Evolutionary conservation across 2,329 filamentous ascomycete genomes (phyloP).

Genomic region (Alternaria panax): DNA sequence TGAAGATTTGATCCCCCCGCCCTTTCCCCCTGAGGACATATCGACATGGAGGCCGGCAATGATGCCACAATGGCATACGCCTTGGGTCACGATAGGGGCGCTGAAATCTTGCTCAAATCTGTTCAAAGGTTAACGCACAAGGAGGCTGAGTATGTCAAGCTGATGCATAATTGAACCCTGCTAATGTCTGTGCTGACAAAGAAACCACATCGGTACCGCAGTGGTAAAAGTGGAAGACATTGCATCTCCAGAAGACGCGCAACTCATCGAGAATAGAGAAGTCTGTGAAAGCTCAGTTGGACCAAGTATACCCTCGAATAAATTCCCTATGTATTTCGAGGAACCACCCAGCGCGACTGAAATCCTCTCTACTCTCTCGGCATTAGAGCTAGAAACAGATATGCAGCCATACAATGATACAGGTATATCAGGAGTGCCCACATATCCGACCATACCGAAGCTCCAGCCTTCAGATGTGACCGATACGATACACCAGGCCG

Average conservation of each 20-base stretch:
- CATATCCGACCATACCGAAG: not conserved
- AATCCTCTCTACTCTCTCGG: not conserved
- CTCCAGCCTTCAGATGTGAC: not conserved
- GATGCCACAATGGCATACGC: not conserved
- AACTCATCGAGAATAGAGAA: not conserved
- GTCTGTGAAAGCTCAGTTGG: not conserved
- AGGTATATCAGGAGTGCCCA: not conserved
- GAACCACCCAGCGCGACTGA: not conserved
- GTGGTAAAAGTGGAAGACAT: not conserved
- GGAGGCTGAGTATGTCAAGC: slow-evolving; percentile 4
- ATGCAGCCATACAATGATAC: not conserved
- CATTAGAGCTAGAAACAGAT: not conserved
- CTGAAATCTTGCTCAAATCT: not conserved
- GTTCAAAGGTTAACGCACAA: not conserved
- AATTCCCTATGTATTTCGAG: not conserved
- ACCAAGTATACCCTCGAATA: not conserved
- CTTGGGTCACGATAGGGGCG: not conserved
- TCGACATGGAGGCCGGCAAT: slow-evolving; percentile 2
- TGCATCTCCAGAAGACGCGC: not conserved
- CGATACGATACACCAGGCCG: not conserved
- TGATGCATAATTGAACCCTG: not conserved
- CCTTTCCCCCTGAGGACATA: not conserved
- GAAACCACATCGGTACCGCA: not conserved
- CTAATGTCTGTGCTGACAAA: not conserved
- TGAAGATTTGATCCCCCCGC: slow-evolving; percentile 1